Conservation (phyloP, 2,329 filamentous ascomycete species). For the Monilinia laxa region DNA sequence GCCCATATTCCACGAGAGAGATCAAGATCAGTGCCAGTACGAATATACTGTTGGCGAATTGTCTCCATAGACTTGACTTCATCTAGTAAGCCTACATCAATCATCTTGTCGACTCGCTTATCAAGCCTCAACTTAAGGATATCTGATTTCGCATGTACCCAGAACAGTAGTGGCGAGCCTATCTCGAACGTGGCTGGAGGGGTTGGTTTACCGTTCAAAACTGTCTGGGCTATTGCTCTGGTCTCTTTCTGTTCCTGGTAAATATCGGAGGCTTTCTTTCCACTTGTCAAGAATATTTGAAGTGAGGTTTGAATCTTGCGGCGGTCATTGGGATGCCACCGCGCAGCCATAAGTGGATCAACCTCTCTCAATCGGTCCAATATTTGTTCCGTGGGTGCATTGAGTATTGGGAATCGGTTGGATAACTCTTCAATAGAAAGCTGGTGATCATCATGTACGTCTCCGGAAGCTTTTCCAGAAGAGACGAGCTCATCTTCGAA, state of each 20-base stretch:
- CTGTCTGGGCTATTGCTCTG: constrained; percentile 41
- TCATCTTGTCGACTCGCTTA: constrained; percentile 79
- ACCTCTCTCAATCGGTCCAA: constrained; percentile 71
- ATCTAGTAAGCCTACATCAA: constrained; percentile 61
- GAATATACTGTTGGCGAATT: constrained; percentile 47
- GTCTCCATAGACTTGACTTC: constrained; percentile 58
- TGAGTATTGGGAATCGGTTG: constrained; percentile 66
- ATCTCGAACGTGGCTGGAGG: not conserved
- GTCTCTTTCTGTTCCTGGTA: constrained; percentile 72
- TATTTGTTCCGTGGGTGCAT: constrained; percentile 69
- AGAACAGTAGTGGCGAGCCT: constrained; percentile 61
- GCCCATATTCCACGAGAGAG: constrained; percentile 87
- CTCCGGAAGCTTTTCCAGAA: constrained; percentile 34
- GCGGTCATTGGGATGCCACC: constrained; percentile 92
- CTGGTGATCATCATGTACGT: constrained; percentile 35
- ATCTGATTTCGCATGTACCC: constrained; percentile 76
- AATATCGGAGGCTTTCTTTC: constrained; percentile 77
- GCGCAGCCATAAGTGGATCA: constrained; percentile 83
- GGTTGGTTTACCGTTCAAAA: constrained; percentile 18
- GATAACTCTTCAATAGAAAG: constrained; percentile 41
- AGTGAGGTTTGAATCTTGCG: constrained; percentile 88
- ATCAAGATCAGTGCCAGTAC: constrained; percentile 59
- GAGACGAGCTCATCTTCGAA: constrained; percentile 70
- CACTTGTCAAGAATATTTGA: constrained; percentile 84
- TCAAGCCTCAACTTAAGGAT: constrained; percentile 70